phyloP scores from a whole-genome alignment of 2,329 filamentous ascomycete genomes.

The Dactylonectria estremocensis region DNA sequence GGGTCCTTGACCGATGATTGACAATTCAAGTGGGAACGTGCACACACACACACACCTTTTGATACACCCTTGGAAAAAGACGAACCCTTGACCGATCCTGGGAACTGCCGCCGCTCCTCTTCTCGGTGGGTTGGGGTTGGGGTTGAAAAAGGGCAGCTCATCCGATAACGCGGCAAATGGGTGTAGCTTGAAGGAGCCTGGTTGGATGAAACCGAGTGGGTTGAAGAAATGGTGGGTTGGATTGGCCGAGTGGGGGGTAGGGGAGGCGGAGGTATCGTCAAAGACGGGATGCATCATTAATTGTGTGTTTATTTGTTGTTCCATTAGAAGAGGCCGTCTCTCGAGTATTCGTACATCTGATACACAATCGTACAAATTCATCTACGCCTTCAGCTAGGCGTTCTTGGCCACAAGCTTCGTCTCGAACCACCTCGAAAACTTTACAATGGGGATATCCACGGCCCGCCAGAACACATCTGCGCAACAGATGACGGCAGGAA shows the following conservation, averaged over 20 bases:
- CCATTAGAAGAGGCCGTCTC: no score
- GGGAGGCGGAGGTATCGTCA: not conserved
- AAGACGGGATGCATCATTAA: not conserved
- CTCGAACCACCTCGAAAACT: no score
- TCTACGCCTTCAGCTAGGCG: no score
- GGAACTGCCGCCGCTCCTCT: slow-evolving; percentile 5
- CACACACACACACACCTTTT: no score
- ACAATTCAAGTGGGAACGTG: not conserved
- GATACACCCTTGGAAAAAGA: not conserved
- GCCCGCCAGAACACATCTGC: no score
- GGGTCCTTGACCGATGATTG: not conserved
- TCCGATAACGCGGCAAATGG: not conserved
- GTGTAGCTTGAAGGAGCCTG: not conserved
- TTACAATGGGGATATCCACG: no score
- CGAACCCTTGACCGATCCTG: slow-evolving; percentile 19
- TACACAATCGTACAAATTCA: no score
- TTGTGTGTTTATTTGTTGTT: no score
- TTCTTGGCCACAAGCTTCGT: no score
- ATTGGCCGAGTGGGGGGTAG: not conserved
- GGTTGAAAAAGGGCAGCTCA: slow-evolving; percentile 25
- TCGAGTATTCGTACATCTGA: no score
- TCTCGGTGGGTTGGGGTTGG: slow-evolving; percentile 26
- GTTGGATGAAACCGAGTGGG: not conserved
- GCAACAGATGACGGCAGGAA: no score
- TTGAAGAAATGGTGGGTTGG: not conserved